These are phyloP conservation scores for Curvularia verruculosa DNA, from an alignment of 2,329 filamentous ascomycete species.

Conservation along the genomic window DNA sequence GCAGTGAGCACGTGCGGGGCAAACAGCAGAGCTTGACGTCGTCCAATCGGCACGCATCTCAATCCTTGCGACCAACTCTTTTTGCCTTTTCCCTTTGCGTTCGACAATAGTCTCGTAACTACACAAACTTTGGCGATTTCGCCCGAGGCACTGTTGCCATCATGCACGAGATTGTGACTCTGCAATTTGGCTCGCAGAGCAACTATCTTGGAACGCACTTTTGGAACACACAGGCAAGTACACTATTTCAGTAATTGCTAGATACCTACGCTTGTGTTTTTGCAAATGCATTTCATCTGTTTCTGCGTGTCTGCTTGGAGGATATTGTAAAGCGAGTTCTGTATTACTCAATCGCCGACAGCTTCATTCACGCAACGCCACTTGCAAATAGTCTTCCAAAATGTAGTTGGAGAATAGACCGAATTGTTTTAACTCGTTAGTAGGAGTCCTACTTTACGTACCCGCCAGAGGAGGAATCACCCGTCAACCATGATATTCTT, in stretches of 20 bases:
- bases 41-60: conserved; percentile 12
- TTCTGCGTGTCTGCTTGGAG: not conserved
- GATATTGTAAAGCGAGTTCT: not conserved
- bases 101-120: not conserved
- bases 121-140: not conserved
- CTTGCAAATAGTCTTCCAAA: not conserved
- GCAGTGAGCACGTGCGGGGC: conserved; percentile 35
- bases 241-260: conserved; percentile 2
- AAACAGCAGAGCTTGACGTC: conserved; percentile 15
- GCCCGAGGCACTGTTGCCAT: not conserved
- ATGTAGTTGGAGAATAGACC: not conserved
- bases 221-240: conserved; percentile 85
- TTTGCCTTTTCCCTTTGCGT: not conserved
- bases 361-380: not conserved
- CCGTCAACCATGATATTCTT: conserved; percentile 82
- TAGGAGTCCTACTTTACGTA: conserved; percentile 99
- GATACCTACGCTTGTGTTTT: not conserved
- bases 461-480: conserved; percentile 65
- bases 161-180: conserved; percentile 94
- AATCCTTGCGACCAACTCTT: not conserved
- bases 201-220: conserved; percentile 97
- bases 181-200: conserved; percentile 90
- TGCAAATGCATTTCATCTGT: not conserved
- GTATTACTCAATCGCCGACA: not conserved
- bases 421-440: not conserved